Evolutionary conservation across 805 yeast genomes (phyloP), one percentile per base, ranked within the genome.

Genomic region (Ogataea degrootiae): DNA sequence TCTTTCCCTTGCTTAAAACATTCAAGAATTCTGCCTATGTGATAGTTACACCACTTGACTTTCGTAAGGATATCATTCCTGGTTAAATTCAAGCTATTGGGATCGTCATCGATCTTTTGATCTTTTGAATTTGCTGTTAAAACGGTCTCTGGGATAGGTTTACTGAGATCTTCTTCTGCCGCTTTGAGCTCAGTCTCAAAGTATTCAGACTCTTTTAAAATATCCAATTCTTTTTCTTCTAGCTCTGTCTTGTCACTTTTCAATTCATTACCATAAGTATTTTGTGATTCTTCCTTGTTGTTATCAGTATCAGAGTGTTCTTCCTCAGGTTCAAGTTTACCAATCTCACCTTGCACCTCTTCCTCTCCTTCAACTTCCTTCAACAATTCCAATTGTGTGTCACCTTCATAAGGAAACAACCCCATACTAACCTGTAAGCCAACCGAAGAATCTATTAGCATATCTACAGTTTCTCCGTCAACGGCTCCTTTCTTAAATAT

Each of bases 1-100:
- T 60, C 57, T 22, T 52, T 42, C 2, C 60, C 62, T 23, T 51
- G 31, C 38, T 55, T 56, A 17, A 58, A 48, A 34, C 57, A 52
- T 9, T 37, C 26, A 3, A 54, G 11, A 12, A 60, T 59, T 26
- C 61, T 44, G 4, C 37, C 23, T 2, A 49, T 46, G 17, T 59
- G 63, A 40, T 55, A 56, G 22, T 60, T 53, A 42, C 62, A 57
- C 57, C 57, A 59, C 15, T 44, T 41, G 2, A 58, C 50, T 39
- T 54, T 57, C 2, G 49, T 42, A 14, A 43, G 17, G 5, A 57
- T 46, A 19, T 50, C 54, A 16, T 44, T 44, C 29, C 34, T 44
- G 4, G 48, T 43, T 26, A 53, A 17, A 17, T 46, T 37, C 12
- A 44, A 8, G 34, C 47, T 39, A 12, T 39, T 31, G 6, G 17